Base-by-base conservation (phyloP, 768 basidiomycete species). In the Pleurotus sapidus region DNA sequence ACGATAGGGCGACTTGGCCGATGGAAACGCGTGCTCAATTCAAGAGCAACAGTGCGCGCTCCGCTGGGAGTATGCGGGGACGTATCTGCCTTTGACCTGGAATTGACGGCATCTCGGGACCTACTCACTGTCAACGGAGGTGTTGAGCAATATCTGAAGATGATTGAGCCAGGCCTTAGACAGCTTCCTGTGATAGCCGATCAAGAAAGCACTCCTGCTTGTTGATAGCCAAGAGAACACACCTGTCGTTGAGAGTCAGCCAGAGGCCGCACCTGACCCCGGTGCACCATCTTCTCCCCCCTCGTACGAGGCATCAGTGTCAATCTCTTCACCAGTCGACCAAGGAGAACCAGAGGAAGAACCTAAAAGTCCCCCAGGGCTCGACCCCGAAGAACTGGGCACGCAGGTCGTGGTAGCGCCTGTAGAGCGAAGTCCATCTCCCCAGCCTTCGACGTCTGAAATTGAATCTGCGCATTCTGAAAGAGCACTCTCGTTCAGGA, bases 1-100 rank as follows among this genome's bases (percentile, higher is more conserved):
- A 93, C 93, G 2, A 86, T 94, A 25, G 91, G 93, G 4, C 81
- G 89, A 4, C 72, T 95, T 15, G 93, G 93, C 1, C 76, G 89
- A 8, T 89, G 93, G 89, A 89, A 81, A 64, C 84, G 93, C 5
- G 91, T 90, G 25, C 68, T 94, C 51, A 86, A 89, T 61, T 72
- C 79, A 3, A 68, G 74, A 23, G 65, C 72, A 15, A 61, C 67
- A 56, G 60, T 61, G 17, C 70, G 70, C 43, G 59, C 64, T 27
- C 69, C 70, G 18, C 57, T 72, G 8, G 69, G 63, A 17, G 69
- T 72, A 18, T 77, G 73, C 57, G 72, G 75, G 20, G 83, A 82
- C 58, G 79, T 85, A 1, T 86, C 88, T 1, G 84, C 86, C 5
- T 88, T 91, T 65, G 88, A 91, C 64, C 68, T 91, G 43, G 89